Evolutionary conservation across 2,329 filamentous ascomycete species (phyloP).

Genomic region (Fusarium aywerte): DNA sequence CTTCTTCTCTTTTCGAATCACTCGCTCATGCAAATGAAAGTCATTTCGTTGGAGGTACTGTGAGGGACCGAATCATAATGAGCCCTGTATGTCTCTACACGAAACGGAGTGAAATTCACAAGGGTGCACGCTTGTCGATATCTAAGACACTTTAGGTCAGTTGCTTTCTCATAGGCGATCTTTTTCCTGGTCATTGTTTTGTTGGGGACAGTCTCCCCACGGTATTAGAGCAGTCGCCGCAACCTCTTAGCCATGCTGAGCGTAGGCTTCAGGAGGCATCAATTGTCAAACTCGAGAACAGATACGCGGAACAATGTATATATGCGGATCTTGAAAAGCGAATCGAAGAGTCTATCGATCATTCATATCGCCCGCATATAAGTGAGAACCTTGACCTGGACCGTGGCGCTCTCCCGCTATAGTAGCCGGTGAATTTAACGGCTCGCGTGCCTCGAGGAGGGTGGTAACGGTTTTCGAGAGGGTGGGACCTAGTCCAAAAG

Average conservation of each 20-base stretch:
- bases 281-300: background rate
- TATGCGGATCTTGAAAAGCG: background rate
- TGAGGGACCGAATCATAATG: slow-evolving; percentile 2
- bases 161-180: slow-evolving; percentile 1
- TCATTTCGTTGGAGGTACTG: background rate
- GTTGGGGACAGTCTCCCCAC: background rate
- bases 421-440: slow-evolving; percentile 34
- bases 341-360: slow-evolving; percentile 17
- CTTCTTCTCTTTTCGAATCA: background rate
- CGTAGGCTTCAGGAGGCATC: background rate
- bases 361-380: slow-evolving; percentile 12
- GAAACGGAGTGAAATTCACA: slow-evolving; percentile 16
- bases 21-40: background rate
- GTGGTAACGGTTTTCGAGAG: slow-evolving; percentile 36
- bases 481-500: slow-evolving; percentile 13
- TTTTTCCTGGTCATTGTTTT: background rate
- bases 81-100: slow-evolving; percentile 22
- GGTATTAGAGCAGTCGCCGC: background rate
- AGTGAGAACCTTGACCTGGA: slow-evolving; percentile 30
- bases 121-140: background rate
- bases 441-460: slow-evolving; percentile 5
- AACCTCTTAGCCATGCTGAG: background rate
- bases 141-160: slow-evolving; percentile 8
- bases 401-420: slow-evolving; percentile 34
- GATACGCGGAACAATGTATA: background rate